phyloP scores from a whole-genome alignment of 805 yeast genomes.

The Candida vaughaniae region DNA sequence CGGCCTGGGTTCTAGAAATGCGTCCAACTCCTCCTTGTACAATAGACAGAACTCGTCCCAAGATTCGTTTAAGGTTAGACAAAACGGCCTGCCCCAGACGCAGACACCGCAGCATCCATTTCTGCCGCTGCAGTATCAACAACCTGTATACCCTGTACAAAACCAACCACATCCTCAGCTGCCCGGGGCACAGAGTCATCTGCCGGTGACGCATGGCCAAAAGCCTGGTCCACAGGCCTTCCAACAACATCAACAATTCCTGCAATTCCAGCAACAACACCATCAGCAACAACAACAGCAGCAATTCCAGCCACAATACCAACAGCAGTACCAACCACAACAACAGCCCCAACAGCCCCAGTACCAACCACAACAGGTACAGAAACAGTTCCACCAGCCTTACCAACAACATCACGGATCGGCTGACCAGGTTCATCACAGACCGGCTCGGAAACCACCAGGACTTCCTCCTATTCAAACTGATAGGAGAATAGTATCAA shows the following conservation, averaged over 20 bases:
- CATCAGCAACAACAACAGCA: neutral
- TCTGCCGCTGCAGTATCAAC: neutral
- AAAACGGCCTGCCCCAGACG: slow-evolving; percentile 4
- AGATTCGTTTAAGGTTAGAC: neutral
- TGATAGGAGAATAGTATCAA: slow-evolving; percentile 27
- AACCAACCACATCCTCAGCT: neutral
- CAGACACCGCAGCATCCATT: neutral
- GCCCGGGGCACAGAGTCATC: neutral
- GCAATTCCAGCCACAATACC: slow-evolving; percentile 15
- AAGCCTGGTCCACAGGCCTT: neutral
- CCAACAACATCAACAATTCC: slow-evolving; percentile 1
- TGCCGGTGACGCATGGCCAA: too few relatives aligned
- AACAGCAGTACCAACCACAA: slow-evolving; percentile 18
- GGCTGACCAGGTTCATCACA: too few relatives aligned
- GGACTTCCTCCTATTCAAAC: slow-evolving; percentile 7
- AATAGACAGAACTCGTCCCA: neutral
- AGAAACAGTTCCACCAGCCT: slow-evolving; percentile 1
- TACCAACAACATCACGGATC: too few relatives aligned
- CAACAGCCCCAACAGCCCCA: neutral
- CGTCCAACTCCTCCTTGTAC: neutral
- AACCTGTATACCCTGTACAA: neutral
- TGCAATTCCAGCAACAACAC: slow-evolving; percentile 4
- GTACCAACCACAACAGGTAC: slow-evolving; percentile 1
- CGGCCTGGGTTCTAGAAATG: neutral
- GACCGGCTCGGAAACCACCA: neutral